phyloP scores from a whole-genome alignment of 805 yeast species.

The Wickerhamiella slavikovae region DNA sequence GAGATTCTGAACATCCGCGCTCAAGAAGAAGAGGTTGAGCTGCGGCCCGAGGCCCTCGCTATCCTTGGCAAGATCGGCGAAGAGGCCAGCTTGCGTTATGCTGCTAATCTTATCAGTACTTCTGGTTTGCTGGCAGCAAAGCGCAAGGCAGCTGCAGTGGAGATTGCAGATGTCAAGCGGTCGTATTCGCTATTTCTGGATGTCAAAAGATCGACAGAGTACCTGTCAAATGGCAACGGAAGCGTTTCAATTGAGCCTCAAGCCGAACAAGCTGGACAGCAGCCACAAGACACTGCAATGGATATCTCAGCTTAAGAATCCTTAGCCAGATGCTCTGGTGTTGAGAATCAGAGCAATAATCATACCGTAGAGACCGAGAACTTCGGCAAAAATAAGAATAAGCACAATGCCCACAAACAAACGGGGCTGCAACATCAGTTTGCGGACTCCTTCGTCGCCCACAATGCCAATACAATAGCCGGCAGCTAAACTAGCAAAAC shows the following conservation, averaged over 20 bases:
- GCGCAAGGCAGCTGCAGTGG: conserved; percentile 53
- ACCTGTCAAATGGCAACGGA: conserved; percentile 26
- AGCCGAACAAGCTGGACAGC: not conserved
- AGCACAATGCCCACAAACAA: conserved; percentile 77
- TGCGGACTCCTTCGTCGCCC: conserved; percentile 84
- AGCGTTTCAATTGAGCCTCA: not conserved
- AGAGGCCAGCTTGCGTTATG: conserved; percentile 82
- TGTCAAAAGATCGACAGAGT: conserved; percentile 72
- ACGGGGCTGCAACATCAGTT: conserved; percentile 71
- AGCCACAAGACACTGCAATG: not conserved
- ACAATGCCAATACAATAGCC: conserved; percentile 94
- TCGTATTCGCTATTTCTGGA: conserved; percentile 76
- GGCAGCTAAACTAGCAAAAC: conserved; percentile 87
- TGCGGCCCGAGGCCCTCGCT: conserved; percentile 64
- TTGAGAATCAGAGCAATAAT: conserved; percentile 82
- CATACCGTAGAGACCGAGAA: conserved; percentile 81
- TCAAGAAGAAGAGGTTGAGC: conserved; percentile 80
- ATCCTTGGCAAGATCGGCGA: conserved; percentile 74
- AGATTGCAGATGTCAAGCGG: conserved; percentile 66
- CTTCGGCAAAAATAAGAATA: conserved; percentile 81
- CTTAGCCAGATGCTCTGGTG: conserved; percentile 22
- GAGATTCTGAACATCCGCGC: conserved; percentile 78
- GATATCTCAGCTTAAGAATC: not conserved
- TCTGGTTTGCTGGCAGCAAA: conserved; percentile 71
- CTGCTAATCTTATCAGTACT: conserved; percentile 77